Percentiles rank a stretch among this genome's conserved stretches.
phyloP scores from a whole-genome alignment of 1,139 yeast genomes.

The Zygosaccharomyces sapae region DNA sequence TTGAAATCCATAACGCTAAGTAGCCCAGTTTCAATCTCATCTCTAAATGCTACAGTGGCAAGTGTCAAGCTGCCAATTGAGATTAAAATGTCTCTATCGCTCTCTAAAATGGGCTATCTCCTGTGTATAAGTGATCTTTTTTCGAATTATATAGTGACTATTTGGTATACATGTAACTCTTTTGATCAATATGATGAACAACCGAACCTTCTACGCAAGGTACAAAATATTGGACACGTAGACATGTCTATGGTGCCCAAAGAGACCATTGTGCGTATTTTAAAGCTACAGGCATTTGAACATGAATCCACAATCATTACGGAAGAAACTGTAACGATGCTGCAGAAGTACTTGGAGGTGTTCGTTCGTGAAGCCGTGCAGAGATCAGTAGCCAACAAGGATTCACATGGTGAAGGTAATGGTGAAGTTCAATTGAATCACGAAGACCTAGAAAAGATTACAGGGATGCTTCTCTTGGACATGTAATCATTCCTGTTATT shows the following conservation, averaged over 20 bases:
- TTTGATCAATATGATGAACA: neutral
- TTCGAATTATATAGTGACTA: neutral
- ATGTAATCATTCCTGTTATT: conserved; percentile 18
- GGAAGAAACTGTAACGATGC: conserved; percentile 46
- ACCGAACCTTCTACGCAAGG: neutral
- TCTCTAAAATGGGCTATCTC: neutral
- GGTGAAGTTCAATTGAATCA: conserved; percentile 25
- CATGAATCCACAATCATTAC: conserved; percentile 48
- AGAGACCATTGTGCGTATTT: conserved; percentile 51
- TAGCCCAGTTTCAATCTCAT: neutral
- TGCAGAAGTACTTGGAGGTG: conserved; percentile 54
- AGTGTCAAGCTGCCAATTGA: neutral
- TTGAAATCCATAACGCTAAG: neutral
- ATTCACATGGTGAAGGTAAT: conserved; percentile 38
- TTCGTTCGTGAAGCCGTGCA: conserved; percentile 62
- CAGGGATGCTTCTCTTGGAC: conserved; percentile 33
- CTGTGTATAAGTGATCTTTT: neutral
- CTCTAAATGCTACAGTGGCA: neutral
- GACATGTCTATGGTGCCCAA: conserved; percentile 34
- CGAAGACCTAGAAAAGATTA: conserved; percentile 31
- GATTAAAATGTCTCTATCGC: neutral
- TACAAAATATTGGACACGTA: neutral
- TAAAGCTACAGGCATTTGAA: conserved; percentile 51
- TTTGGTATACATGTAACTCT: neutral
- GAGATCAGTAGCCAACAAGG: conserved; percentile 52